Conservation (phyloP, 257 asterid genomes). For the Schizonepeta tenuifolia region DNA sequence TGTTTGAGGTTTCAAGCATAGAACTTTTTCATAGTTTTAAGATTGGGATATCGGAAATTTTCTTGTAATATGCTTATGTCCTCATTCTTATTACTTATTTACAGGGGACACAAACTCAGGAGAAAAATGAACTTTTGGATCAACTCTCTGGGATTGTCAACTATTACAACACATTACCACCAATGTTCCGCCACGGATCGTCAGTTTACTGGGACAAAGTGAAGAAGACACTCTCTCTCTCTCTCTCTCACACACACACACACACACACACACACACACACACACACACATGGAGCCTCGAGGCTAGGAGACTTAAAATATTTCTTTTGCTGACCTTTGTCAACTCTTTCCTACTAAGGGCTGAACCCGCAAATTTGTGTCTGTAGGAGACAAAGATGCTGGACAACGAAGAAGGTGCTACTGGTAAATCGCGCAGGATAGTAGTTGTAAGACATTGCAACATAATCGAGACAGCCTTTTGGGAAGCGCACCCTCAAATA, state of each 20-base stretch:
- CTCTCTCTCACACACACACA: not conserved
- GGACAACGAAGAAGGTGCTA: constrained; percentile 39
- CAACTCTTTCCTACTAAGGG: not conserved
- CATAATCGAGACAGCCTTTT: constrained; percentile 67
- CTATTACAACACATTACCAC: constrained; percentile 61
- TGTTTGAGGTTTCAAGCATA: not conserved
- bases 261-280: too few species aligned
- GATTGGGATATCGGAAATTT: not conserved
- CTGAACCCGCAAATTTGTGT: not conserved
- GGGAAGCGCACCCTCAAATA: constrained; percentile 69
- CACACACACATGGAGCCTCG: not conserved
- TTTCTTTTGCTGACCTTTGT: not conserved
- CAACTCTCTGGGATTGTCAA: constrained; percentile 48
- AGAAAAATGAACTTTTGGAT: constrained; percentile 67
- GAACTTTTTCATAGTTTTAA: not conserved
- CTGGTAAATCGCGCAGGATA: constrained; percentile 48
- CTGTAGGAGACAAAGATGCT: constrained; percentile 41
- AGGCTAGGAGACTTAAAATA: not conserved
- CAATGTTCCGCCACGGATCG: constrained; percentile 80
- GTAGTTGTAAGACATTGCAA: constrained; percentile 58
- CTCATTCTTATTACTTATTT: constrained; percentile 26
- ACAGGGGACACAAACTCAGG: constrained; percentile 87
- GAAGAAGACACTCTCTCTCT: not conserved
- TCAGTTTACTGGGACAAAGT: constrained; percentile 78
- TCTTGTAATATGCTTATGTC: not conserved